Percentiles rank a stretch among this genome's conserved stretches.
phyloP scores from a whole-genome alignment of 495 filamentous ascomycete genomes.

The Talaromyces adpressus region DNA sequence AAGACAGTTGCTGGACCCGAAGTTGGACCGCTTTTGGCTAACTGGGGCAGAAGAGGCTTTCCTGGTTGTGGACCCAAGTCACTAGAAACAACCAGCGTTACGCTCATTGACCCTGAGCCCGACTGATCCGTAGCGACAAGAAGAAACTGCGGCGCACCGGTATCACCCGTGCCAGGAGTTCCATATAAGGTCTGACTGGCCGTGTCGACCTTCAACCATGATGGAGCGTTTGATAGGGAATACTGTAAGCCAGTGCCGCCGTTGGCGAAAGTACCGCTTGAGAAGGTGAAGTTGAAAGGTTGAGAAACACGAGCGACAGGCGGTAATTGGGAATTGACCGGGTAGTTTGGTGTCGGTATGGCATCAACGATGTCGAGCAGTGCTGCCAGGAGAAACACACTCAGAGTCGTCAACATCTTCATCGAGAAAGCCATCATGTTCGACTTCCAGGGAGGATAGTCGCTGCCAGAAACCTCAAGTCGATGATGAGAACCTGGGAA shows the following conservation, averaged over 20 bases:
- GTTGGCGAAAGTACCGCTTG: constrained; percentile 59
- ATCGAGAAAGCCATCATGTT: background rate
- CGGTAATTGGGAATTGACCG: constrained; percentile 71
- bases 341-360: constrained; percentile 49
- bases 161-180: constrained; percentile 50
- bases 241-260: constrained; percentile 48
- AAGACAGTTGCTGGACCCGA: constrained; percentile 39
- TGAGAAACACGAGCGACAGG: constrained; percentile 61
- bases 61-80: constrained; percentile 43
- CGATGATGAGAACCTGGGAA: background rate
- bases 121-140: constrained; percentile 55
- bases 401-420: background rate
- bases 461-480: background rate
- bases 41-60: constrained; percentile 38
- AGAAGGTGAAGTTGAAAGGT: constrained; percentile 61
- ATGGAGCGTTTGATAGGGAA: constrained; percentile 51
- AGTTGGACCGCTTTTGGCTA: constrained; percentile 36
- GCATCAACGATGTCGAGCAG: constrained; percentile 27
- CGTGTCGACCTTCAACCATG: constrained; percentile 65
- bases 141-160: constrained; percentile 47
- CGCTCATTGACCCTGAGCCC: constrained; percentile 47
- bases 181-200: constrained; percentile 55
- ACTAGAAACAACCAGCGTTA: constrained; percentile 56
- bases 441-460: background rate
- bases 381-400: constrained; percentile 23